These are phyloP conservation scores for Podaxis sp. DNA, from an alignment of 768 basidiomycete species.

Conservation along the genomic window DNA sequence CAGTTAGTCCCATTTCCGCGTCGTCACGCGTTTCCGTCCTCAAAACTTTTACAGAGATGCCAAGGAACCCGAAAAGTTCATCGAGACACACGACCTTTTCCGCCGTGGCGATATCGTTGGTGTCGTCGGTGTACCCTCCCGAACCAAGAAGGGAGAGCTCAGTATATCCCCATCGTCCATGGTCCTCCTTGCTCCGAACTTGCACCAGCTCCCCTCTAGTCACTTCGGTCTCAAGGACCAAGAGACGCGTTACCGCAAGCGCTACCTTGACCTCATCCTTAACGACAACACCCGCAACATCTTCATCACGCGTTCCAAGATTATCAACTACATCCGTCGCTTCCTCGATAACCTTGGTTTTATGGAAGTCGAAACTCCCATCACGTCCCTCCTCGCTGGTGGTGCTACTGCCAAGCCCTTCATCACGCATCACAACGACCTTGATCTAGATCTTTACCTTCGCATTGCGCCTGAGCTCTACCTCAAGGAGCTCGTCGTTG, in stretches of 20 bases:
- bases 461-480: conserved; percentile 98
- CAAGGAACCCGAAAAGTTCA: conserved; percentile 61
- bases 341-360: conserved; percentile 91
- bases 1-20: conserved; percentile 49
- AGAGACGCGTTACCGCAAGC: conserved; percentile 97
- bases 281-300: conserved; percentile 86
- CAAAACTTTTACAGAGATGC: conserved; percentile 49
- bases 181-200: conserved; percentile 89
- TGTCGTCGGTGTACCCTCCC: conserved; percentile 82
- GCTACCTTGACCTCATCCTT: conserved; percentile 97
- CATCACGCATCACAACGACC: conserved; percentile 98
- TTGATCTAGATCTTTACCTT: conserved; percentile 93
- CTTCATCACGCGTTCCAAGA: conserved; percentile 85
- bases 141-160: conserved; percentile 95
- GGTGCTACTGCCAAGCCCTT: conserved; percentile 99
- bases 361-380: conserved; percentile 98
- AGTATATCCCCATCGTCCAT: conserved; percentile 83
- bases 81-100: conserved; percentile 78
- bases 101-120: conserved; percentile 96
- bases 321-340: conserved; percentile 91
- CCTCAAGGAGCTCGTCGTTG: conserved; percentile 96
- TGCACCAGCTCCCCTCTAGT: conserved; percentile 91
- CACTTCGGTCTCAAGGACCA: conserved; percentile 97
- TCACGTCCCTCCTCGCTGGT: conserved; percentile 94
- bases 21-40: background rate